These are phyloP conservation scores for Leccinum huronense DNA, from an alignment of 1,284 basidiomycete species.

Conservation along the genomic window DNA sequence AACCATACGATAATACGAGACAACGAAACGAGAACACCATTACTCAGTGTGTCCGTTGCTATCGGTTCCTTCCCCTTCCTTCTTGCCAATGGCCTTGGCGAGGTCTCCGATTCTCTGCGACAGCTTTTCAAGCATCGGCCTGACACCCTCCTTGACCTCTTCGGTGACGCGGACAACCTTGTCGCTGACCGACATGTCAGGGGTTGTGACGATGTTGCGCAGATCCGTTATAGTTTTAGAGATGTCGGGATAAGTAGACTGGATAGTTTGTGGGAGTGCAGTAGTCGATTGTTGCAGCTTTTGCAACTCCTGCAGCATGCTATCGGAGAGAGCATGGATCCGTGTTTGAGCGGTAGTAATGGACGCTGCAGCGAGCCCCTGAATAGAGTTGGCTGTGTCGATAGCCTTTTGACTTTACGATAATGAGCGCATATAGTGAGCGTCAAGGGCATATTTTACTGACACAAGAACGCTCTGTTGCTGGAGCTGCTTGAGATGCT, in stretches of 20 bases:
- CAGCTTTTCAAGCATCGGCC: slow-evolving; percentile 51
- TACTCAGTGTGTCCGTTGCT: slow-evolving; percentile 19
- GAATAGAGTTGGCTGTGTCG: slow-evolving; percentile 63
- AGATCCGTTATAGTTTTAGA: slow-evolving; percentile 51
- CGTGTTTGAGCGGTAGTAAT: slow-evolving; percentile 49
- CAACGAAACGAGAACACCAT: not conserved
- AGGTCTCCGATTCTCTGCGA: slow-evolving; percentile 31
- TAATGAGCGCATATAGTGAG: slow-evolving; percentile 13
- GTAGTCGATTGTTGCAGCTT: slow-evolving; percentile 61
- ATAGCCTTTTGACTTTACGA: slow-evolving; percentile 60
- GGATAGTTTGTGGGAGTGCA: slow-evolving; percentile 54
- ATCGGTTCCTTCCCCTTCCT: slow-evolving; percentile 23
- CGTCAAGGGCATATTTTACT: slow-evolving; percentile 26
- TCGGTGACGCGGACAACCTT: slow-evolving; percentile 56
- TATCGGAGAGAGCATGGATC: slow-evolving; percentile 58
- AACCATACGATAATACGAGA: slow-evolving; percentile 18
- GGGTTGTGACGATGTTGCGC: slow-evolving; percentile 47
- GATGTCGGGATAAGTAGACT: slow-evolving; percentile 51
- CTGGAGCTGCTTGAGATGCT: slow-evolving; percentile 69
- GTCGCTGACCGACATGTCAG: slow-evolving; percentile 57
- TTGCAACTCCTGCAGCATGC: slow-evolving; percentile 61
- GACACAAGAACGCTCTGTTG: slow-evolving; percentile 66
- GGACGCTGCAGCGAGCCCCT: slow-evolving; percentile 54
- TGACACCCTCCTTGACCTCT: slow-evolving; percentile 57
- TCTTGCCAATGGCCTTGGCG: slow-evolving; percentile 30